Percentiles rank a stretch among this genome's conserved stretches.
phyloP scores from a whole-genome alignment of 164 flowering plant genomes.

The Nelumbo lutea region DNA sequence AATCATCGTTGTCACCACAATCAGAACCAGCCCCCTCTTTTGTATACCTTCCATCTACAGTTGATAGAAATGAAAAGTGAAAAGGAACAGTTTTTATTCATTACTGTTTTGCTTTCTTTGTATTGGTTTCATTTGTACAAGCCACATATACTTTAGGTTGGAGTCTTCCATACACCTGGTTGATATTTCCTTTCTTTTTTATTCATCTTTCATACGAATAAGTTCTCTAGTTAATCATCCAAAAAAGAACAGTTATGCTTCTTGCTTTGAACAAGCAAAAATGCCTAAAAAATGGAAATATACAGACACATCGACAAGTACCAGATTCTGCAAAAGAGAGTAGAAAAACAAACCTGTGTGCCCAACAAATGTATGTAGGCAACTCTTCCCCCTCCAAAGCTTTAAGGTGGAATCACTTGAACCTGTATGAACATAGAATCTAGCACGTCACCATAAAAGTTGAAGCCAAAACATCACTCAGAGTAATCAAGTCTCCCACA shows the following conservation, averaged over 20 bases:
- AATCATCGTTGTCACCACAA: no score
- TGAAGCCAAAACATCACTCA: background rate
- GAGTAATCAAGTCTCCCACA: background rate
- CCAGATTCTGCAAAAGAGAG: background rate
- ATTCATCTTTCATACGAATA: no score
- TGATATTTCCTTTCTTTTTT: no score
- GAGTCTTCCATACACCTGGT: no score
- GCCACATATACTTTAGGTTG: no score
- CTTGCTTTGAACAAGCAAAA: background rate
- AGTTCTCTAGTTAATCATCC: no score
- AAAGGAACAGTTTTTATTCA: no score
- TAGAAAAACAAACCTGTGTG: constrained; percentile 58
- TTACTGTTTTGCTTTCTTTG: no score
- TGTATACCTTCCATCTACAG: no score
- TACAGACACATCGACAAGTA: background rate
- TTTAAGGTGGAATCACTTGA: constrained; percentile 86
- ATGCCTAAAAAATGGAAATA: background rate
- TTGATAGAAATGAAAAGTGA: no score
- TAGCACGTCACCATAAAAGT: background rate
- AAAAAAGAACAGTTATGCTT: background rate
- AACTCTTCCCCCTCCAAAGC: constrained; percentile 80
- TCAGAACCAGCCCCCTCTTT: no score
- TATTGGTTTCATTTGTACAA: no score
- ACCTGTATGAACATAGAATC: constrained; percentile 41
- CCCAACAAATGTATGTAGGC: constrained; percentile 74